A percentile compares a stretch with the other conserved stretches of the same genome.
Evolutionary conservation across 2,329 filamentous ascomycete species (phyloP).

Genomic region (Hypoxylon sp.): DNA sequence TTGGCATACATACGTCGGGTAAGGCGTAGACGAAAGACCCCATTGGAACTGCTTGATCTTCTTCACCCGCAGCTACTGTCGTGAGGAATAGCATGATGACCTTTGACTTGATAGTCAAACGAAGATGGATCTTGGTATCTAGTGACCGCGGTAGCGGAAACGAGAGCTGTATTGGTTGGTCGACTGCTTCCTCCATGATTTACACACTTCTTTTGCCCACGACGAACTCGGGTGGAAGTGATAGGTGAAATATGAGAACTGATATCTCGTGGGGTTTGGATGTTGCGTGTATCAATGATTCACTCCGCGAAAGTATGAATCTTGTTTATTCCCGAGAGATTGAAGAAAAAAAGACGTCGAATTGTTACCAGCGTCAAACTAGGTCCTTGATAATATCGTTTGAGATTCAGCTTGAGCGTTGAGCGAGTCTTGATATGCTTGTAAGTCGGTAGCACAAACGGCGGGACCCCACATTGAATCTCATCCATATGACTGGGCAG

Average conservation of each 20-base stretch:
- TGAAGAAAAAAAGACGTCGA: background rate
- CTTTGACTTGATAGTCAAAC: constrained; percentile 70
- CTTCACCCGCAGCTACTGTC: constrained; percentile 68
- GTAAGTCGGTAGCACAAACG: constrained; percentile 16
- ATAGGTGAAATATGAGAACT: constrained; percentile 1
- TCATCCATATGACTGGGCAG: constrained; percentile 8
- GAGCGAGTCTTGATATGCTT: constrained; percentile 12
- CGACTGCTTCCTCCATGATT: constrained; percentile 45
- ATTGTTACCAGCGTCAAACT: background rate
- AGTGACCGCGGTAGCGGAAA: constrained; percentile 72
- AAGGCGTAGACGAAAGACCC: constrained; percentile 96
- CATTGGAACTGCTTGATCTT: constrained; percentile 69
- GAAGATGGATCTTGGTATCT: constrained; percentile 73
- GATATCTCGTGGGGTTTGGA: background rate
- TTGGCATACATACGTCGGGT: constrained; percentile 77
- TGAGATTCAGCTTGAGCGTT: constrained; percentile 4
- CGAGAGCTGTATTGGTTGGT: constrained; percentile 63
- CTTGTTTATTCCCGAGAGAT: background rate
- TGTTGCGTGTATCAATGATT: background rate
- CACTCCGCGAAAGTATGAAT: background rate
- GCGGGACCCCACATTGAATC: constrained; percentile 27
- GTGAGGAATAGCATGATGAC: constrained; percentile 73
- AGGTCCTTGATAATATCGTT: background rate
- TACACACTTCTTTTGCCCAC: background rate
- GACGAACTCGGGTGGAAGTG: background rate